A percentile compares a stretch with the other conserved stretches of the same genome.
These are phyloP conservation scores for Puccinia hordei DNA, from an alignment of 1,284 basidiomycete genomes.

Conservation along the genomic window DNA sequence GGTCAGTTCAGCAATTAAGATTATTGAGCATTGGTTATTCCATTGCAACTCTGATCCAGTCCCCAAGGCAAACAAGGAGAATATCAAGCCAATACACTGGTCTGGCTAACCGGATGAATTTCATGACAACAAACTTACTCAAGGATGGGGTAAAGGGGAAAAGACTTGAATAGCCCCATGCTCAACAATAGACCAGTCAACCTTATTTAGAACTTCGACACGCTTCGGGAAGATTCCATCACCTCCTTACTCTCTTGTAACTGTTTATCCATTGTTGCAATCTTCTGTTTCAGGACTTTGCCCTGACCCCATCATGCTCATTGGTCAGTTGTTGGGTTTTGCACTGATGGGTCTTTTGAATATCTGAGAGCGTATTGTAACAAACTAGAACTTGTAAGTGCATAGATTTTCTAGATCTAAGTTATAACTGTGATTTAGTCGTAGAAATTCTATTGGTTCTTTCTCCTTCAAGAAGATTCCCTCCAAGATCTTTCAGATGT, in stretches of 20 bases:
- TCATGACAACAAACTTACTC: neutral
- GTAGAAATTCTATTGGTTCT: too few relatives aligned
- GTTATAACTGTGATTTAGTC: too few relatives aligned
- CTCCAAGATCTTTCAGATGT: too few relatives aligned
- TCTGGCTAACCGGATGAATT: neutral
- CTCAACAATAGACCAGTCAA: conserved; percentile 45
- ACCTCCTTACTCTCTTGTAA: conserved; percentile 33
- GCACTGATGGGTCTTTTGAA: too few relatives aligned
- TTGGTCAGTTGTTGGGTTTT: too few relatives aligned
- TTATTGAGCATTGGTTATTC: conserved; percentile 39
- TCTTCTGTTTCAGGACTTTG: conserved; percentile 40
- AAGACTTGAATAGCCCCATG: conserved; percentile 42
- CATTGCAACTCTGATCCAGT: conserved; percentile 23
- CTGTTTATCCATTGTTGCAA: conserved; percentile 34
- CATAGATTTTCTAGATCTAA: too few relatives aligned
- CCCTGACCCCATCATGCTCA: too few relatives aligned
- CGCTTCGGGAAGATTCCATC: conserved; percentile 30
- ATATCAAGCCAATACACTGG: too few relatives aligned
- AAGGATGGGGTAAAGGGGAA: conserved; percentile 28
- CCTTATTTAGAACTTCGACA: conserved; percentile 31
- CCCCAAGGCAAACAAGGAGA: too few relatives aligned
- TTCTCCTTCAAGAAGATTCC: too few relatives aligned
- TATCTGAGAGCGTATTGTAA: too few relatives aligned
- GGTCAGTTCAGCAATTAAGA: conserved; percentile 43
- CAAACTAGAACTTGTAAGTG: too few relatives aligned